phyloP scores from a whole-genome alignment of 1,139 yeast genomes.

The Yamadazyma dendronema region DNA sequence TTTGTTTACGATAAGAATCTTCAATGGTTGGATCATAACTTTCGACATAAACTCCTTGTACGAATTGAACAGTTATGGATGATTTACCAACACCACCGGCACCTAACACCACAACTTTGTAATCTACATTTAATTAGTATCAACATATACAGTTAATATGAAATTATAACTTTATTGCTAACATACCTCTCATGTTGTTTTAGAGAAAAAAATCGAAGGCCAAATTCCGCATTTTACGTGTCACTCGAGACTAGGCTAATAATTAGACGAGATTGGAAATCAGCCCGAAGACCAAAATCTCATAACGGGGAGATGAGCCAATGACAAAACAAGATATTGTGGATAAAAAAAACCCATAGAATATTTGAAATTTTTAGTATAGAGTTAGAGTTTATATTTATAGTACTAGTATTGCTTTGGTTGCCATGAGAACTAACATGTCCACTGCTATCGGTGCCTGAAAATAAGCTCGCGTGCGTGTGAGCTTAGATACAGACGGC shows the following conservation, averaged over 20 bases:
- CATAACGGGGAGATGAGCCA: no score
- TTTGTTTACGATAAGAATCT: conserved; percentile 86
- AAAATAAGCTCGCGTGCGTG: no score
- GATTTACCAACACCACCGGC: conserved; percentile 57
- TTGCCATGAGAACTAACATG: no score
- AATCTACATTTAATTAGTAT: conserved; percentile 28
- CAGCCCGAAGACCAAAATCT: not conserved
- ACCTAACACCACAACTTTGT: conserved; percentile 50
- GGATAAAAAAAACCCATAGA: no score
- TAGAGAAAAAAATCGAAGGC: not conserved
- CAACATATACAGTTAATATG: not conserved
- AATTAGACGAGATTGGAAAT: conserved; percentile 5
- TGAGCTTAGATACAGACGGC: no score
- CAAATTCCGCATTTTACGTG: conserved; percentile 7
- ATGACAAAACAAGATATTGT: no score
- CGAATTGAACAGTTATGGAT: conserved; percentile 51
- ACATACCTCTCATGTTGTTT: conserved; percentile 14
- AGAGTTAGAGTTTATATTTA: no score
- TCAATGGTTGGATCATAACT: conserved; percentile 52
- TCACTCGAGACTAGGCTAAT: conserved; percentile 4
- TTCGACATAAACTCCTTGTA: conserved; percentile 51
- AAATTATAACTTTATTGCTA: no score
- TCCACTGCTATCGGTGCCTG: no score
- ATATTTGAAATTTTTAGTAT: no score
- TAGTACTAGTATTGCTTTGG: no score